These are phyloP conservation scores for Melanopsichium pennsylvanicum DNA, from an alignment of 1,284 basidiomycete genomes.

Conservation along the genomic window DNA sequence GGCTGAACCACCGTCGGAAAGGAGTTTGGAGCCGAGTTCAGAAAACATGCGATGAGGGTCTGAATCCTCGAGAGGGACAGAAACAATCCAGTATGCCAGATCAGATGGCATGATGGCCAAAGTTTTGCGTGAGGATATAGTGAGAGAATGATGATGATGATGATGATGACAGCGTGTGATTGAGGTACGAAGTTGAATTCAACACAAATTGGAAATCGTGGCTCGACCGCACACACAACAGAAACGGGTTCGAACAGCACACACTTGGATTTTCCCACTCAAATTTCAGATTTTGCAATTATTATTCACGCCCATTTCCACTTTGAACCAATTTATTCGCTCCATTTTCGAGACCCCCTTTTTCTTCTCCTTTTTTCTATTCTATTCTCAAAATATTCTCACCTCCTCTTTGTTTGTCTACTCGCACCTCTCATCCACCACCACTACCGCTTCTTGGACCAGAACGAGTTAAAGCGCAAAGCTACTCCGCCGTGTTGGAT, in stretches of 20 bases:
- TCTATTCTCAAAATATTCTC: background rate
- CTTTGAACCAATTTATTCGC: no score
- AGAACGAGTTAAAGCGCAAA: no score
- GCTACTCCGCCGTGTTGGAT: no score
- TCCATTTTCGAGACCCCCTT: no score
- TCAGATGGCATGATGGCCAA: slow-evolving; percentile 70
- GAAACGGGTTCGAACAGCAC: slow-evolving; percentile 8
- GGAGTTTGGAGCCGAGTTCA: slow-evolving; percentile 66
- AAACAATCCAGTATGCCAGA: slow-evolving; percentile 70
- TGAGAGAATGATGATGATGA: background rate
- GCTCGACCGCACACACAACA: slow-evolving; percentile 8
- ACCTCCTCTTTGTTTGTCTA: background rate
- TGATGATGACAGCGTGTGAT: slow-evolving; percentile 2
- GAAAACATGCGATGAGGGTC: slow-evolving; percentile 68
- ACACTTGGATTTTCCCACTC: background rate
- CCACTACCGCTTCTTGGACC: background rate
- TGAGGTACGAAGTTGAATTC: background rate
- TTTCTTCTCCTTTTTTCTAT: background rate
- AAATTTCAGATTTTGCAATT: background rate
- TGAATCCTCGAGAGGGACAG: slow-evolving; percentile 69
- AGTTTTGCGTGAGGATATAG: background rate
- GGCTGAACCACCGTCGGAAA: slow-evolving; percentile 57
- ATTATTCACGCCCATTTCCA: background rate
- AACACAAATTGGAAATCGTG: background rate
- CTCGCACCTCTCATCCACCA: background rate